Evolutionary conservation across 2,329 filamentous ascomycete species (phyloP).

Genomic region (Dendryphion nanum): DNA sequence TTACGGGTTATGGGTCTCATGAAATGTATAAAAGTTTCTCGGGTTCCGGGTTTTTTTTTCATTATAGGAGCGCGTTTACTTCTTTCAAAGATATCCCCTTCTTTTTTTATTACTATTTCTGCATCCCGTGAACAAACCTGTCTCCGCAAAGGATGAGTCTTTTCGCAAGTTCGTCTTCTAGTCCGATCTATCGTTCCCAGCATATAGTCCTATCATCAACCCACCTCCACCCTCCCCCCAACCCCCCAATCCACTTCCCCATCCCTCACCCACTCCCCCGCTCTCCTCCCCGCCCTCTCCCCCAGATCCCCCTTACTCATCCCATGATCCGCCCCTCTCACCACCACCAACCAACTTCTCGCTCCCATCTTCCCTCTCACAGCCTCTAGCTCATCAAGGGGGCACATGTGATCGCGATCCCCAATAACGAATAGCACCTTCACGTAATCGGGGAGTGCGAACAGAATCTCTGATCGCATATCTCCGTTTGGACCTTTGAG

Average conservation of each 20-base stretch:
- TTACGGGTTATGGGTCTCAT: too few relatives aligned
- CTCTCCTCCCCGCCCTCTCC: constrained; percentile 31
- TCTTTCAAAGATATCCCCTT: too few relatives aligned
- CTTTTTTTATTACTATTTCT: too few relatives aligned
- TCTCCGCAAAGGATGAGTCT: too few relatives aligned
- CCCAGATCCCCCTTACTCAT: constrained; percentile 36
- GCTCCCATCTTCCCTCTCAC: constrained; percentile 40
- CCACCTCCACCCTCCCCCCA: neutral
- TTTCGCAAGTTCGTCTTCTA: too few relatives aligned
- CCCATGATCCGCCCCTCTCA: constrained; percentile 41
- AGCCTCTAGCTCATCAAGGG: constrained; percentile 22
- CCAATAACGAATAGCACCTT: constrained; percentile 43
- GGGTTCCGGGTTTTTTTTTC: too few relatives aligned
- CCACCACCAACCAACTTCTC: constrained; percentile 34
- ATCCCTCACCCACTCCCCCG: constrained; percentile 33
- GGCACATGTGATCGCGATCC: constrained; percentile 36
- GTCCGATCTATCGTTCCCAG: too few relatives aligned
- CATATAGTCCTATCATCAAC: too few relatives aligned
- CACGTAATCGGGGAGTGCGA: constrained; percentile 26
- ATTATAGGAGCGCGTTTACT: too few relatives aligned
- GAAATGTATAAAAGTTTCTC: too few relatives aligned
- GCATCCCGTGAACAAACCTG: too few relatives aligned
- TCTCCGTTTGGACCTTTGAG: constrained; percentile 37
- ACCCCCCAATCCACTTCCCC: constrained; percentile 4
- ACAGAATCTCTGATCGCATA: constrained; percentile 39